These are phyloP conservation scores for Xylaria curta DNA, from an alignment of 495 filamentous ascomycete genomes.

Conservation along the genomic window DNA sequence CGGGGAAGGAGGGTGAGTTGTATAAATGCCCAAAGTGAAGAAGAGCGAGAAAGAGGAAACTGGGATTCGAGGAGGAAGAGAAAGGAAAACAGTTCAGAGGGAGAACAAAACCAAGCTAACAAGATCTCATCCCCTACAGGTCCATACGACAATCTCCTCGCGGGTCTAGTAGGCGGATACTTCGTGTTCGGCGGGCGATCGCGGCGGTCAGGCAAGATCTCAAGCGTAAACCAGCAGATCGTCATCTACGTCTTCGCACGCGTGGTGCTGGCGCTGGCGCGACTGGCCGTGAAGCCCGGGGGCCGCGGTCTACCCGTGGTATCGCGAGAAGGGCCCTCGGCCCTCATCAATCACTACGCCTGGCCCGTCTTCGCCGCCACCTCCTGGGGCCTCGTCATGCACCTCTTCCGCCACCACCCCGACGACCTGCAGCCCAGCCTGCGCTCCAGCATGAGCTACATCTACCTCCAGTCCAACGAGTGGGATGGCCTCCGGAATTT, in stretches of 20 bases:
- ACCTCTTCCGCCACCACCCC: conserved; percentile 89
- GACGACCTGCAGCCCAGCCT: conserved; percentile 88
- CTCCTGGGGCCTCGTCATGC: conserved; percentile 95
- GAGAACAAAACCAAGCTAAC: not conserved
- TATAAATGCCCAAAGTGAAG: not conserved
- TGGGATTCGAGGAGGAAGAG: not conserved
- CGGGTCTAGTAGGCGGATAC: conserved; percentile 92
- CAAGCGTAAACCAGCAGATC: conserved; percentile 93
- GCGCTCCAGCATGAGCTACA: conserved; percentile 96
- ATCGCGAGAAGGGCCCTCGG: conserved; percentile 47
- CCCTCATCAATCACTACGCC: conserved; percentile 66
- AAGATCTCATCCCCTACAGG: conserved; percentile 42
- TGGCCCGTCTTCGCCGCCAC: conserved; percentile 91
- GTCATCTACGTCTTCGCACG: conserved; percentile 97
- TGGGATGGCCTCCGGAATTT: conserved; percentile 85
- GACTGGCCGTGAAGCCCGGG: conserved; percentile 74
- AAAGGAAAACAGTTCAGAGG: not conserved
- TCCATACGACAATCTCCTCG: conserved; percentile 82
- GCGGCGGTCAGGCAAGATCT: conserved; percentile 63
- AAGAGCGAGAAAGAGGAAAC: not conserved
- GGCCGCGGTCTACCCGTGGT: conserved; percentile 51
- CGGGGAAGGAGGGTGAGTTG: conserved; percentile 59
- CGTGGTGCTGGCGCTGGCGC: conserved; percentile 82
- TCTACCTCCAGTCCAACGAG: conserved; percentile 82
- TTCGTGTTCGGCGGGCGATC: conserved; percentile 80